A percentile compares a stretch with the other conserved stretches of the same genome.
These are phyloP conservation scores for Helminthosporium solani DNA, from an alignment of 2,329 filamentous ascomycete genomes.

Conservation along the genomic window DNA sequence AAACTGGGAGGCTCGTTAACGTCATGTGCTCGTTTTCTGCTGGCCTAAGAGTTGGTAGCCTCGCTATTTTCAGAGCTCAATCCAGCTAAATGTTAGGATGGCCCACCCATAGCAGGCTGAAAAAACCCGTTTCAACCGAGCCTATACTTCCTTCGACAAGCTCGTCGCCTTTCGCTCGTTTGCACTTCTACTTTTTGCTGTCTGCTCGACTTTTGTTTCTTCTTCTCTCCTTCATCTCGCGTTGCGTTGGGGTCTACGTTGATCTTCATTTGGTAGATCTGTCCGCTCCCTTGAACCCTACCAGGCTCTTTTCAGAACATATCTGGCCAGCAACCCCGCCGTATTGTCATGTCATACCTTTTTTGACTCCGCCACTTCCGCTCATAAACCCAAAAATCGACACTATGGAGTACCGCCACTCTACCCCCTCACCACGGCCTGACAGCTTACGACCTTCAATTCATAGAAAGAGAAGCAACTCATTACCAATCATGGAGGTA, in stretches of 20 bases:
- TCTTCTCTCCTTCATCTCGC: conserved; percentile 12
- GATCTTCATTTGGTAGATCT: conserved; percentile 18
- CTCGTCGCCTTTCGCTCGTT: conserved; percentile 7
- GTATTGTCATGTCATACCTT: conserved; percentile 22
- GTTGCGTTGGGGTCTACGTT: conserved; percentile 5
- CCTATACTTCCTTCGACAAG: conserved; percentile 4
- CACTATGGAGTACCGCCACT: conserved; percentile 31
- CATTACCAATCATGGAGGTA: conserved; percentile 36
- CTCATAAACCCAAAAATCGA: conserved; percentile 2
- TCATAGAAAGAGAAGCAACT: conserved; percentile 39
- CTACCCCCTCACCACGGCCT: conserved; percentile 19
- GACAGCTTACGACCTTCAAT: conserved; percentile 23
- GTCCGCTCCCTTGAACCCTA: conserved; percentile 15
- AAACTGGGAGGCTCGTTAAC: conserved; percentile 27
- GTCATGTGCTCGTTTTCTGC: conserved; percentile 34
- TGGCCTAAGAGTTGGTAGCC: conserved; percentile 7
- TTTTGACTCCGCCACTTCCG: conserved; percentile 18
- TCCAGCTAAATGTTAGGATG: conserved; percentile 19
- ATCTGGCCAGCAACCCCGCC: conserved; percentile 15
- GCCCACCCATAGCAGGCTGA: conserved; percentile 30
- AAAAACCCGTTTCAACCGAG: conserved; percentile 27
- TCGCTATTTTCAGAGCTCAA: conserved; percentile 27
- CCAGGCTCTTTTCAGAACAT: conserved; percentile 9
- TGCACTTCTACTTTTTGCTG: conserved; percentile 9
- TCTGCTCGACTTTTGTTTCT: conserved; percentile 7